Conservation (phyloP, 2,329 filamentous ascomycete species). For the Orbilia javanica region DNA sequence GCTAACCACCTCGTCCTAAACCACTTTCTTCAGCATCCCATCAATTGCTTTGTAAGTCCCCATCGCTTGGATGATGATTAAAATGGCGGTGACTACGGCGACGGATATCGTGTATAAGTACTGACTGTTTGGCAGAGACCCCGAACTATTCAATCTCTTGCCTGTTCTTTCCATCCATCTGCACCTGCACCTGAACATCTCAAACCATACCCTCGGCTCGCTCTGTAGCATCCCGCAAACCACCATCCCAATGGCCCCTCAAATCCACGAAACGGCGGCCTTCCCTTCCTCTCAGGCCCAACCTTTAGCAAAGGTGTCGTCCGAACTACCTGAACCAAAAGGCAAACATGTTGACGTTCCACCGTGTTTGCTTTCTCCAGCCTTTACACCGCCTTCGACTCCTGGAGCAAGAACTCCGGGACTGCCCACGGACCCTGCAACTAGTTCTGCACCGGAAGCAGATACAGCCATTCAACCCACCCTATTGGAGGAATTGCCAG, state of each 20-base stretch:
- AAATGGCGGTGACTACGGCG: too few relatives aligned
- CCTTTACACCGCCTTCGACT: constrained; percentile 80
- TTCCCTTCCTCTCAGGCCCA: background rate
- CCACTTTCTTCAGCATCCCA: constrained; percentile 2
- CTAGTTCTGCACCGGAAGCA: constrained; percentile 31
- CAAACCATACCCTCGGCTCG: constrained; percentile 1
- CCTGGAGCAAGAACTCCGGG: constrained; percentile 71
- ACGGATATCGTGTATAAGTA: constrained; percentile 1
- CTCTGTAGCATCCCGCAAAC: background rate
- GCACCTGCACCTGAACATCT: background rate
- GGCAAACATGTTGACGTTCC: constrained; percentile 63
- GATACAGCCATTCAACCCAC: constrained; percentile 38
- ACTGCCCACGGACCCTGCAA: constrained; percentile 1
- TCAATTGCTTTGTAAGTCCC: background rate
- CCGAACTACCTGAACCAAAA: background rate
- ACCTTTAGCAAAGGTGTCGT: background rate
- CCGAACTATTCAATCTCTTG: background rate
- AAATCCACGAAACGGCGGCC: constrained; percentile 6
- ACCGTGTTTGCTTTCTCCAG: constrained; percentile 84
- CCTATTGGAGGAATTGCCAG: constrained; percentile 64
- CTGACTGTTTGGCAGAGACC: background rate
- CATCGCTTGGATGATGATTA: background rate
- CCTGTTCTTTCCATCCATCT: too few relatives aligned
- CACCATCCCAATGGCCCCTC: background rate
- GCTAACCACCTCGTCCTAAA: background rate